Base-by-base conservation (phyloP, 352 stramenopile species). In the Phytophthora tentaculata region DNA sequence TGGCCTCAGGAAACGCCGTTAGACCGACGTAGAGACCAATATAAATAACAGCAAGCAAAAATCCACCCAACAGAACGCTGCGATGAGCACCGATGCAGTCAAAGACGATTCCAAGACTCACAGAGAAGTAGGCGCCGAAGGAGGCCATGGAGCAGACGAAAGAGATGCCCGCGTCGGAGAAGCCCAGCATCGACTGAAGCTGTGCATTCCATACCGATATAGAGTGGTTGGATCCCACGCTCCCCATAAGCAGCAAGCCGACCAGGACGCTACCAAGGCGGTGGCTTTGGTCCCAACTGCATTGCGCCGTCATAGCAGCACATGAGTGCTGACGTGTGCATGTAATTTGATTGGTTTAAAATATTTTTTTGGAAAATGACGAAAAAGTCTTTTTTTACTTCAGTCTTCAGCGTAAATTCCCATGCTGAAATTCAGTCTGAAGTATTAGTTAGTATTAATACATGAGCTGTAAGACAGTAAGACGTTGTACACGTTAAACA, bases 151-250 rank as follows among this genome's bases (percentile, higher is more conserved):
- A 91, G 67, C 80, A 83, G n/a, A 94, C 84, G 44, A 91, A 65
- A 24, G 84, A 84, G 69, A 94, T 94, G 20, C 90, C 76, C 35
- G 78, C 69, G 64, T 92, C 82, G 50, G 86, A 90, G 77, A 88
- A 92, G 29, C 72, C 63, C 32, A 92, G 72, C 57, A 80, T 47
- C 14, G 37, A 28, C 51, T 79, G 81, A 16, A 94, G 74, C 74
- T 94, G 79, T 57, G 83, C 72, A 45, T 94, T 94, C 86, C 84
- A 94, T 14, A 79, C 80, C 17, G 86, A 94, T 49, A 94, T 89
- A 12, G 84, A 79, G 70, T 94, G 83, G 69, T 89, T 89, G 14
- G 86, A 92, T 14, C 86, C 86, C 39, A 90, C 74, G 28, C 73
- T 79, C 0, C 71, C 56, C 76, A 91, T 90, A 43, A 92, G 76